A percentile compares a stretch with the other conserved stretches of the same genome.
Conservation (phyloP, 495 filamentous ascomycete species). For the Podospora comata region DNA sequence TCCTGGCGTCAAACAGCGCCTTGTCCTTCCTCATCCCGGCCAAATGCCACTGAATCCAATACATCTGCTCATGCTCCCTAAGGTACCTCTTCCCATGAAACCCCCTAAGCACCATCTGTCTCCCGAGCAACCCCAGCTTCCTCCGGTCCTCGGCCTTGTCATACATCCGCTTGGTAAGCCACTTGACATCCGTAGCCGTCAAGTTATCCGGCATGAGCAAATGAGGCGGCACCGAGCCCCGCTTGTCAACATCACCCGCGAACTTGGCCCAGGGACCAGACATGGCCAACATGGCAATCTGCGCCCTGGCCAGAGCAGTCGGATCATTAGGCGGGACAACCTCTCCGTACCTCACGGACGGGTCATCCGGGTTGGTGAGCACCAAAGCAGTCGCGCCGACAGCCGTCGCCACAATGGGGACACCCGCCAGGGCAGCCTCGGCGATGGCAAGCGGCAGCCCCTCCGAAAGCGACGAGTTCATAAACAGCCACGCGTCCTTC, state of each 20-base stretch:
- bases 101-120: slow-evolving; percentile 57
- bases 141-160: slow-evolving; percentile 57
- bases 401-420: slow-evolving; percentile 62
- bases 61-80: slow-evolving; percentile 67
- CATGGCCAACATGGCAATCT: slow-evolving; percentile 59
- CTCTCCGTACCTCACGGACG: slow-evolving; percentile 55
- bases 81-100: slow-evolving; percentile 63
- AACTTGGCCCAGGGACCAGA: slow-evolving; percentile 53
- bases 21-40: slow-evolving; percentile 18
- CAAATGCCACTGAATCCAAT: slow-evolving; percentile 50
- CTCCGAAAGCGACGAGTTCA: slow-evolving; percentile 66
- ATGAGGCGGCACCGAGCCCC: slow-evolving; percentile 4
- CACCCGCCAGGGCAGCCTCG: slow-evolving; percentile 62
- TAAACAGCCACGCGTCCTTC: slow-evolving; percentile 61
- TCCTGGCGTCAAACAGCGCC: background rate
- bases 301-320: slow-evolving; percentile 55
- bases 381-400: slow-evolving; percentile 62
- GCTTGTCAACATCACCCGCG: slow-evolving; percentile 6
- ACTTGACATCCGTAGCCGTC: slow-evolving; percentile 50
- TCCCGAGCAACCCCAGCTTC: slow-evolving; percentile 58
- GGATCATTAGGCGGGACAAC: slow-evolving; percentile 64
- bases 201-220: slow-evolving; percentile 46
- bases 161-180: slow-evolving; percentile 59
- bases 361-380: slow-evolving; percentile 57
- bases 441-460: slow-evolving; percentile 64